phyloP scores from a whole-genome alignment of 116 monocot species.

The Trichopus zeylanicus region DNA sequence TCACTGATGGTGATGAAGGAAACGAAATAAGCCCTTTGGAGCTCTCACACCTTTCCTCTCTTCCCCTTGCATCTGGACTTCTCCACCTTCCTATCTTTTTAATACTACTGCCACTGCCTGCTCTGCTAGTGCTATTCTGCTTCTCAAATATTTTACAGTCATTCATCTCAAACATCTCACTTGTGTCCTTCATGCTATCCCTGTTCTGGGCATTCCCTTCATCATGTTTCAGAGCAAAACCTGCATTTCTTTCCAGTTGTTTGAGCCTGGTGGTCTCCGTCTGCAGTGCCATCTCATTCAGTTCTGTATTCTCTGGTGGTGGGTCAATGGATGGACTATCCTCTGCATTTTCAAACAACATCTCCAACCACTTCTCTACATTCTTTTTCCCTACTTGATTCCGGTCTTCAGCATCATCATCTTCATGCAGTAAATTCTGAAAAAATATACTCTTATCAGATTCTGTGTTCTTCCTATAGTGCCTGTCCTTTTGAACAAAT shows the following conservation, averaged over 20 bases:
- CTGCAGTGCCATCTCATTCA: constrained; percentile 3
- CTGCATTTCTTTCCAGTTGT: constrained; percentile 1
- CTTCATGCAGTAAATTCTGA: constrained; percentile 2
- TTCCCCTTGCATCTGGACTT: constrained; percentile 22
- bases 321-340: constrained; percentile 14
- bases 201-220: background rate
- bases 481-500: constrained; percentile 7
- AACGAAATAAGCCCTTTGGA: constrained; percentile 35
- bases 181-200: background rate
- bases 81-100: constrained; percentile 8
- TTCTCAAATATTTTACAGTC: background rate
- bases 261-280: constrained; percentile 16
- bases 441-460: background rate
- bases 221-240: background rate
- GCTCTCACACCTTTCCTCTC: constrained; percentile 29
- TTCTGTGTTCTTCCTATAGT: constrained; percentile 4
- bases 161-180: background rate
- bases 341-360: constrained; percentile 37
- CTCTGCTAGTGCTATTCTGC: constrained; percentile 1
- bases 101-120: background rate
- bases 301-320: background rate
- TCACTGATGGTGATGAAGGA: constrained; percentile 52
- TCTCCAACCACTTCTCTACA: constrained; percentile 72
- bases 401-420: constrained; percentile 29
- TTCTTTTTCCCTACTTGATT: constrained; percentile 55